Conservation (phyloP, 2,329 filamentous ascomycete genomes). For the Raffaelea ambrosiae region DNA sequence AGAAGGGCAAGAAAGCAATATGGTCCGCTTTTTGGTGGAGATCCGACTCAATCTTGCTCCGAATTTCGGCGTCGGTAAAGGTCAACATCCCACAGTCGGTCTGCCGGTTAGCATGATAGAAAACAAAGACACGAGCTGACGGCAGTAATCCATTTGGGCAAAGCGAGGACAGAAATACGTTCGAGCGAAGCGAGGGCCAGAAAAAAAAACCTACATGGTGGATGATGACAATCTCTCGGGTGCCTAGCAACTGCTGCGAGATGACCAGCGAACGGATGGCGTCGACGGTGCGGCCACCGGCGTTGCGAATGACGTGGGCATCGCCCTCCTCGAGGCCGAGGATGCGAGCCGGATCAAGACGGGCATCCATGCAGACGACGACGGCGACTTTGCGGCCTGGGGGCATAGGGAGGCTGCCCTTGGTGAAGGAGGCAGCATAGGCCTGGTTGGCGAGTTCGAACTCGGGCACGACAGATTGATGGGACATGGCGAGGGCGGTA, state of each 20-base stretch:
- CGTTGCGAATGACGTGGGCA: constrained; percentile 72
- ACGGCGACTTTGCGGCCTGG: constrained; percentile 45
- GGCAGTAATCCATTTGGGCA: not conserved
- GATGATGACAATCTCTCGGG: constrained; percentile 65
- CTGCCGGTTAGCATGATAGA: not conserved
- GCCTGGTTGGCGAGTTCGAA: constrained; percentile 6
- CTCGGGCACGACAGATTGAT: not conserved
- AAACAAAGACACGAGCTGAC: not conserved
- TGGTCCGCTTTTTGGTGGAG: constrained; percentile 38
- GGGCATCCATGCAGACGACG: constrained; percentile 77
- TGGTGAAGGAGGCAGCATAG: constrained; percentile 41
- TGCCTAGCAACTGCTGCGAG: constrained; percentile 71
- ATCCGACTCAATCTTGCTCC: constrained; percentile 46
- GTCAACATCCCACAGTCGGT: constrained; percentile 68
- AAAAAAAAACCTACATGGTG: constrained; percentile 40
- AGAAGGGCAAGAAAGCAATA: constrained; percentile 58
- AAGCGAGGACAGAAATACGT: not conserved
- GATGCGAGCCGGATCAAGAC: constrained; percentile 57
- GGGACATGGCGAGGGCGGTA: no score
- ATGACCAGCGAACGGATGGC: constrained; percentile 71
- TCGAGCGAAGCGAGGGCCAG: not conserved
- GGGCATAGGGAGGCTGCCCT: constrained; percentile 58
- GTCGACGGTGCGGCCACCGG: constrained; percentile 58
- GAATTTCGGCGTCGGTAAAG: constrained; percentile 49
- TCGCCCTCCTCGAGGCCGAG: constrained; percentile 69